Percentiles rank a stretch among this genome's conserved stretches.
phyloP scores from a whole-genome alignment of 768 basidiomycete species.

The Trametes punicea region DNA sequence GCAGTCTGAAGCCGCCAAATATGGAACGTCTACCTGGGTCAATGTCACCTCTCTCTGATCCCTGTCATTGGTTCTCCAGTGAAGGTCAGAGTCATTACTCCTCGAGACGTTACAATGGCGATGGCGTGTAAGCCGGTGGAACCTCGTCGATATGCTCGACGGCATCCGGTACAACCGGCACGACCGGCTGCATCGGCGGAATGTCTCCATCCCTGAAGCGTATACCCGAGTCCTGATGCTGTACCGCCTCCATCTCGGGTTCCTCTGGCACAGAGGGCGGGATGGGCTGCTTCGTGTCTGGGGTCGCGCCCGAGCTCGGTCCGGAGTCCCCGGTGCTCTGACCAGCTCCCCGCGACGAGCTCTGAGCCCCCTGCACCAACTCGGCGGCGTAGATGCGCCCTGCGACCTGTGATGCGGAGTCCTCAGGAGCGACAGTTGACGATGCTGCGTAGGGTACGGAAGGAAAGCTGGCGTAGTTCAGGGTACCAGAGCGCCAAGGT shows the following conservation, averaged over 20 bases:
- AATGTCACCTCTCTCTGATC: too few species aligned
- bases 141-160: not conserved
- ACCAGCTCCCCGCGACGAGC: not conserved
- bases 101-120: not conserved
- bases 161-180: not conserved
- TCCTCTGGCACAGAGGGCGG: constrained; percentile 5
- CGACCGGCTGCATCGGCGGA: not conserved
- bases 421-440: constrained; percentile 8
- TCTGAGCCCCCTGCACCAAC: not conserved
- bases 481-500: not conserved
- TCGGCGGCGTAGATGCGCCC: constrained; percentile 13
- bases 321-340: not conserved
- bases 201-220: constrained; percentile 13
- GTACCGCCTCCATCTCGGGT: constrained; percentile 5
- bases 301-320: not conserved
- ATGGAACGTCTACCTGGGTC: too few species aligned
- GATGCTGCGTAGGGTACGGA: not conserved
- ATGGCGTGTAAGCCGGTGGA: constrained; percentile 4
- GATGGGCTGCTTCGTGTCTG: constrained; percentile 6
- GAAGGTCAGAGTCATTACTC: too few species aligned
- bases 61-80: too few species aligned
- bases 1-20: too few species aligned
- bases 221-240: constrained; percentile 17
- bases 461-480: not conserved
- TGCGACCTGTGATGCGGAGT: constrained; percentile 11